A percentile compares a stretch with the other conserved stretches of the same genome.
These are phyloP conservation scores for Scheffersomyces ergatensis DNA, from an alignment of 805 yeast species.

Conservation along the genomic window DNA sequence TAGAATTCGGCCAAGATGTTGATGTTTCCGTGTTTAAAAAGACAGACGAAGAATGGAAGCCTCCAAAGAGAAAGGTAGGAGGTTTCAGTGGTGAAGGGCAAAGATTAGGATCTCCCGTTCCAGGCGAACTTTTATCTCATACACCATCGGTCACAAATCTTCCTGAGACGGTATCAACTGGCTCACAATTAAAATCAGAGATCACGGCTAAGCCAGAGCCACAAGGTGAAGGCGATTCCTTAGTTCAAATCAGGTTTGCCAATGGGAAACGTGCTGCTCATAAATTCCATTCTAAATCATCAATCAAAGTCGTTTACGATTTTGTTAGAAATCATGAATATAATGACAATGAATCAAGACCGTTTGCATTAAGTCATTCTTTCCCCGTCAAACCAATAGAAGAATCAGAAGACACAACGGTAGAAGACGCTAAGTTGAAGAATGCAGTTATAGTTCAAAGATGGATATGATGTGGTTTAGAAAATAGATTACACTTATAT, in stretches of 20 bases:
- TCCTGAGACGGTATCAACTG: conserved; percentile 11
- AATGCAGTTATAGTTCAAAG: conserved; percentile 90
- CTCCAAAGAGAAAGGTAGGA: conserved; percentile 60
- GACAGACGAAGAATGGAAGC: conserved; percentile 73
- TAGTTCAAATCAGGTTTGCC: conserved; percentile 80
- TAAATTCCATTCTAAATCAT: conserved; percentile 61
- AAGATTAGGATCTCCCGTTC: conserved; percentile 86
- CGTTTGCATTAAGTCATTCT: conserved; percentile 69
- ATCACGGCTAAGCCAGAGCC: conserved; percentile 15
- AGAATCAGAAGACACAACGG: conserved; percentile 47
- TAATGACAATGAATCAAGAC: conserved; percentile 44
- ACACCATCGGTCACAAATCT: conserved; percentile 5
- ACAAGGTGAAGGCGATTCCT: conserved; percentile 58
- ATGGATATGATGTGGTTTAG: conserved; percentile 53
- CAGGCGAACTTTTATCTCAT: conserved; percentile 59
- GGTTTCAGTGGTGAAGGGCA: conserved; percentile 82
- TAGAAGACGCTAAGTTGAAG: conserved; percentile 71
- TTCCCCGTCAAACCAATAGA: conserved; percentile 78
- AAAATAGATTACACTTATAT: no score
- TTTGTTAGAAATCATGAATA: conserved; percentile 51
- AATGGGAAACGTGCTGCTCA: conserved; percentile 70
- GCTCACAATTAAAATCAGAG: conserved; percentile 12
- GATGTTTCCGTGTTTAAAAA: conserved; percentile 84
- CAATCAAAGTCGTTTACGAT: conserved; percentile 65
- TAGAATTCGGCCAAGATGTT: conserved; percentile 87